A percentile compares a stretch with the other conserved stretches of the same genome.
Evolutionary conservation across 2,329 filamentous ascomycete genomes (phyloP).

Genomic region (Penicillium sclerotiorum): DNA sequence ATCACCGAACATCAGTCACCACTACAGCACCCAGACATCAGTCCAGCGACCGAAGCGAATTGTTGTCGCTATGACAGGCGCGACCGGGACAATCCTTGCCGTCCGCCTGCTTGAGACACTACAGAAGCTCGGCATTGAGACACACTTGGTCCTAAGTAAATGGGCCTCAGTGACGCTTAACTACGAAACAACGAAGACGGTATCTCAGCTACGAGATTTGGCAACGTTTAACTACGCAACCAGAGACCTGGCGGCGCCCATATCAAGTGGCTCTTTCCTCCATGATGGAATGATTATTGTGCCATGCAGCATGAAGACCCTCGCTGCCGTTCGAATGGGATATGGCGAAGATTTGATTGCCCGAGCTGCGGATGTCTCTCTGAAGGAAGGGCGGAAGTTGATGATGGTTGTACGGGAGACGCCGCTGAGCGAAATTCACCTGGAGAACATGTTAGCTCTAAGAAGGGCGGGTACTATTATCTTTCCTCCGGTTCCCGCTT

Average conservation of each 20-base stretch:
- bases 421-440: constrained; percentile 50
- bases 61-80: constrained; percentile 54
- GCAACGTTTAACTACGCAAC: constrained; percentile 43
- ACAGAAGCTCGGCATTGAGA: constrained; percentile 49
- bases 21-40: no score
- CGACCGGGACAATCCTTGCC: constrained; percentile 50
- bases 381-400: constrained; percentile 48
- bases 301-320: constrained; percentile 54
- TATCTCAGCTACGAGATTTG: constrained; percentile 38
- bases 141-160: constrained; percentile 52
- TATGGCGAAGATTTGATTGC: constrained; percentile 51
- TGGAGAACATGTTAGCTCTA: constrained; percentile 44
- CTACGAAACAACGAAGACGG: constrained; percentile 48
- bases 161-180: constrained; percentile 54
- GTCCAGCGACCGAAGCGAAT: constrained; percentile 34
- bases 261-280: constrained; percentile 50
- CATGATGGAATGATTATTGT: constrained; percentile 52
- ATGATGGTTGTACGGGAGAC: constrained; percentile 49
- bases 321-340: constrained; percentile 46
- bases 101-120: constrained; percentile 48
- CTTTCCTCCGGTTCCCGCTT: constrained; percentile 45
- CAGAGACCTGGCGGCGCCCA: constrained; percentile 49
- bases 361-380: constrained; percentile 48
- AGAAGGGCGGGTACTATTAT: constrained; percentile 39
- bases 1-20: no score